phyloP scores from a whole-genome alignment of 1,284 basidiomycete species.

The Austroboletus niveus region DNA sequence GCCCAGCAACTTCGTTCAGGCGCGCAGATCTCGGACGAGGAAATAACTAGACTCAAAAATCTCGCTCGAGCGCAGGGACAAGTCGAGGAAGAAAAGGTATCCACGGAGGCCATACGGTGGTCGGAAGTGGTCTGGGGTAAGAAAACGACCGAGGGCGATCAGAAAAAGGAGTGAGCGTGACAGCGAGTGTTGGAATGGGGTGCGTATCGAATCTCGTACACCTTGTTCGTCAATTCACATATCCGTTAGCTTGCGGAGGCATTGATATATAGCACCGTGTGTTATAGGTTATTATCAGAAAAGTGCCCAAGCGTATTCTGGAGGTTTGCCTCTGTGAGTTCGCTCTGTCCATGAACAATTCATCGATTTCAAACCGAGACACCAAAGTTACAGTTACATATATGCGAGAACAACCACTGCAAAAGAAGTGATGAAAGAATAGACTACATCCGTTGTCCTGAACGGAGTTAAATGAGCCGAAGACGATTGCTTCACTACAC shows the following conservation, averaged over 20 bases:
- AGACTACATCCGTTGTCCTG: conserved; percentile 7
- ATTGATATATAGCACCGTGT: no score
- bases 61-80: conserved; percentile 39
- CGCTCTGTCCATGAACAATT: neutral
- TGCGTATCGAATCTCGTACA: conserved; percentile 4
- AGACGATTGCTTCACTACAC: conserved; percentile 1
- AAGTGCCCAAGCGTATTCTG: no score
- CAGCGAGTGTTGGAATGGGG: conserved; percentile 7
- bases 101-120: conserved; percentile 22
- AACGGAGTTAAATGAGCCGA: neutral
- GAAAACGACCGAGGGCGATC: conserved; percentile 10
- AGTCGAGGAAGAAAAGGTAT: conserved; percentile 8
- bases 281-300: no score
- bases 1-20: conserved; percentile 45
- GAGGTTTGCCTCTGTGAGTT: neutral
- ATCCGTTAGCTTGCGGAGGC: neutral
- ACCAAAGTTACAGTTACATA: conserved; percentile 7
- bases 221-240: neutral
- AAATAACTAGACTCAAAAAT: conserved; percentile 47
- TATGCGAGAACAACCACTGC: neutral
- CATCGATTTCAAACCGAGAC: neutral
- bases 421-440: conserved; percentile 11
- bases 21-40: conserved; percentile 41
- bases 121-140: conserved; percentile 33
- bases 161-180: conserved; percentile 9